A percentile compares a stretch with the other conserved stretches of the same genome.
Conservation (phyloP, 1,284 basidiomycete genomes). For the Naganishia sp. region DNA sequence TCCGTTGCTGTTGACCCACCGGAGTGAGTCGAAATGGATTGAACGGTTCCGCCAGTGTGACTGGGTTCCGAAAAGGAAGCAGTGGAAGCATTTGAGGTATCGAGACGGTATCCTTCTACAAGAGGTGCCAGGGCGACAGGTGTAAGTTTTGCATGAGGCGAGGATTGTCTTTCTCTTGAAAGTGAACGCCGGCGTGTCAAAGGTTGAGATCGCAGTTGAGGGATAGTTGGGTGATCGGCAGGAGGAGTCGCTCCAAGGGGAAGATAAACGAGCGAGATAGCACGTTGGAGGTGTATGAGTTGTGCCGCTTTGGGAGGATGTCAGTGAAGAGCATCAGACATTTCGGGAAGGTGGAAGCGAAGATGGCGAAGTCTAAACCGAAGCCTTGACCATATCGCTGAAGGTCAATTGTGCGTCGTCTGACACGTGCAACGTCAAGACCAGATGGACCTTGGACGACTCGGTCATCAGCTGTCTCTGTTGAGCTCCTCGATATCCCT, state of each 20-base stretch:
- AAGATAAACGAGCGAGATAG: constrained; percentile 50
- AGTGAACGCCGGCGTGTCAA: neutral
- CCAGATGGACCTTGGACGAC: no score
- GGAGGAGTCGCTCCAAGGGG: constrained; percentile 35
- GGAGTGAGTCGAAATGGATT: constrained; percentile 14
- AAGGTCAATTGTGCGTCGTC: no score
- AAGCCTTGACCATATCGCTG: no score
- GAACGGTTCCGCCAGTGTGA: constrained; percentile 20
- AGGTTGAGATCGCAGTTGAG: constrained; percentile 31
- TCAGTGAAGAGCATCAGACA: neutral
- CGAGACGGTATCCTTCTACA: constrained; percentile 22
- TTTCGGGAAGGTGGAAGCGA: no score
- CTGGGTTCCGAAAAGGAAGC: constrained; percentile 37
- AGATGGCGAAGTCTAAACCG: no score
- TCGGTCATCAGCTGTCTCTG: no score
- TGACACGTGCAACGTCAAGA: no score
- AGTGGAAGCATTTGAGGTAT: constrained; percentile 36
- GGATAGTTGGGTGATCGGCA: constrained; percentile 39
- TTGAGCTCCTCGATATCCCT: no score
- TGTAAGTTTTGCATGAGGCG: neutral
- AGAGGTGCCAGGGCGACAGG: constrained; percentile 25
- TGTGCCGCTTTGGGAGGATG: constrained; percentile 50
- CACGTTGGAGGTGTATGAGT: constrained; percentile 43
- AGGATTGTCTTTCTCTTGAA: neutral
- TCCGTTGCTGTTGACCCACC: constrained; percentile 20